Base-by-base conservation (phyloP, 345 rosid species). In the Pistacia atlantica region DNA sequence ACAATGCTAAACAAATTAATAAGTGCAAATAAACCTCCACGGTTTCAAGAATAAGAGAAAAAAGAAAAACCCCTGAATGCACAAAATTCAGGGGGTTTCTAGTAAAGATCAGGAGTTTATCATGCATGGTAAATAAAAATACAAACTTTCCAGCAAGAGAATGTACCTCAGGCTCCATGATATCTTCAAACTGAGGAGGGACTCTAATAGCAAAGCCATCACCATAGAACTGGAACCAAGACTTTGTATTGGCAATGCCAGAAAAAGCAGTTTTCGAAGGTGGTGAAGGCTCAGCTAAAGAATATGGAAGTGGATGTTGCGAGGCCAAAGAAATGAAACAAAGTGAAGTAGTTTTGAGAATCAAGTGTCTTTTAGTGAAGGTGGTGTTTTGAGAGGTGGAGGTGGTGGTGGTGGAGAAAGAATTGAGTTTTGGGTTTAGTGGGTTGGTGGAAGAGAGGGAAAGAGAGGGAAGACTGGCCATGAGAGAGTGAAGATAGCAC, bases 151-250 rank as follows among this genome's bases (percentile, higher is more conserved):
- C 56, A 11, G 5, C 35, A 0, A 7, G n/a, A 51, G n/a, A 63
- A 57, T 42, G 54, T 64, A 86, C 98, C 94, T 95, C 98, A 56
- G 98, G 99, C 80, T 96, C 97, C 76, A 63, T 87, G 82, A 96
- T 58, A 86, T 96, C 99, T 82, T 85, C 82, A 75, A 93, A 93
- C 58, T 89, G 82, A 77, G 97, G 99, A 81, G 99, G 99, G 70
- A 96, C 92, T 72, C 97, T 78, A 71, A 93, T 88, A 70, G 97
- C 49, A 79, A 96, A 95, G 35, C 97, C 98, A 82, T 81, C 89
- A 28, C 97, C 99, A 82, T 79, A 96, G 76, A 84, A 92, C 84
- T 90, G 97, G 79, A 91, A 89, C 97, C 98, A 95, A 71, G 96
- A 87, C 77, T 83, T 93, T 48, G 97, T 93, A 75, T 82, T 93